phyloP scores from a whole-genome alignment of 2,329 filamentous ascomycete species.

The Colletotrichum sidae region DNA sequence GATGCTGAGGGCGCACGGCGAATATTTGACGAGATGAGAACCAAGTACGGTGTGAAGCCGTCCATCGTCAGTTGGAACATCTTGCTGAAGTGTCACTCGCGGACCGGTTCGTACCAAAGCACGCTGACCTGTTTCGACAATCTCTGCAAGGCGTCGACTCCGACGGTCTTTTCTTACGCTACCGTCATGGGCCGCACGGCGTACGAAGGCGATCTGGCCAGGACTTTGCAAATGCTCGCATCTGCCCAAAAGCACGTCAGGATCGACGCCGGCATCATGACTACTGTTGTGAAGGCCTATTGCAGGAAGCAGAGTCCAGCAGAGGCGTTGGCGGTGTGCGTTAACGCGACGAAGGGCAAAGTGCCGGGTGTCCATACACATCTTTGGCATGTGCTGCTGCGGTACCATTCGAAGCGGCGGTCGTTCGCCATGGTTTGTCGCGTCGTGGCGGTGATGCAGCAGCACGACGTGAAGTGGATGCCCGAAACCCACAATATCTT shows the following conservation, averaged over 20 bases:
- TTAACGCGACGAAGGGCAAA: slow-evolving; percentile 63
- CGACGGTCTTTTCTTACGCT: slow-evolving; percentile 72
- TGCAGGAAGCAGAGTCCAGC: slow-evolving; percentile 55
- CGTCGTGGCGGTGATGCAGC: slow-evolving; percentile 61
- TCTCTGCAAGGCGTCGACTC: slow-evolving; percentile 65
- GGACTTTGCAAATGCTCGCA: slow-evolving; percentile 73
- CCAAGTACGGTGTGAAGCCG: slow-evolving; percentile 66
- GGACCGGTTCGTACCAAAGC: slow-evolving; percentile 73
- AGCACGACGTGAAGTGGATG: slow-evolving; percentile 59
- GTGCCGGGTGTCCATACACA: slow-evolving; percentile 64
- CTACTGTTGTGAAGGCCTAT: slow-evolving; percentile 74
- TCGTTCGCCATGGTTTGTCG: slow-evolving; percentile 62
- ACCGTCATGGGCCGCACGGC: slow-evolving; percentile 77
- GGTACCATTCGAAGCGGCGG: slow-evolving; percentile 74
- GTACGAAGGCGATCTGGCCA: slow-evolving; percentile 75
- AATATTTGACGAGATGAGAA: slow-evolving; percentile 72
- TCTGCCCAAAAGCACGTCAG: slow-evolving; percentile 67
- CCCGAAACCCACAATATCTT: slow-evolving; percentile 62
- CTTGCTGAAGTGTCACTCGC: slow-evolving; percentile 77
- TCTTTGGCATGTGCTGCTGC: slow-evolving; percentile 84
- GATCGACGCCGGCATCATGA: slow-evolving; percentile 65
- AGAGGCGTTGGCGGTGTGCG: slow-evolving; percentile 52
- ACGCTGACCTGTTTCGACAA: slow-evolving; percentile 73
- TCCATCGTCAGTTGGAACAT: slow-evolving; percentile 79
- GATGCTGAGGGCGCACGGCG: slow-evolving; percentile 69